These are phyloP conservation scores for Olyra latifolia DNA, from an alignment of 176 grass and related monocot species.

Conservation along the genomic window DNA sequence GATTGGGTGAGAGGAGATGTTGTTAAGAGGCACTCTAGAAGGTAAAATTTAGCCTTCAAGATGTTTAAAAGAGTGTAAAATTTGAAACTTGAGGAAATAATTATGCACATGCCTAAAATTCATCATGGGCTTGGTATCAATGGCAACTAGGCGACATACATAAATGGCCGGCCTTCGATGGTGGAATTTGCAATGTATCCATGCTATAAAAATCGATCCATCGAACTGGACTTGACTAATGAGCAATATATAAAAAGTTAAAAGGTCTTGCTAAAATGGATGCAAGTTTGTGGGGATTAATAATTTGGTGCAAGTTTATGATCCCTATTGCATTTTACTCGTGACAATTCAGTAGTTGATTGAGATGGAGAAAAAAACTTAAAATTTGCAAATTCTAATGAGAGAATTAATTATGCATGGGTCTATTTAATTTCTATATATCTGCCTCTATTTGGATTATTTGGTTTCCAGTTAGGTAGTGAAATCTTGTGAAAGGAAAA, in stretches of 20 bases:
- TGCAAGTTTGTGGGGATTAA: not conserved
- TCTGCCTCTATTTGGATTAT: not conserved
- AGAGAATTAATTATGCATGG: not conserved
- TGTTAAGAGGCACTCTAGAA: not conserved
- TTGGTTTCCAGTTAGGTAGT: not conserved
- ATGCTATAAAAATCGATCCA: not conserved
- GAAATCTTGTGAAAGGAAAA: not conserved
- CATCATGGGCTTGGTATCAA: not conserved
- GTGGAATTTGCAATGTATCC: not conserved
- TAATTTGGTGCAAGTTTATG: not conserved
- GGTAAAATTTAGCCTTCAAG: not conserved
- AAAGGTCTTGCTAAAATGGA: not conserved
- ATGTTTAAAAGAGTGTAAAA: not conserved
- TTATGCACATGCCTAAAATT: not conserved
- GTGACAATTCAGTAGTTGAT: not conserved
- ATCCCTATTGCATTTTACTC: not conserved
- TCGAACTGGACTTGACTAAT: not conserved
- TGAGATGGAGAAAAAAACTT: not conserved
- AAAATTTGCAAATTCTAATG: not conserved
- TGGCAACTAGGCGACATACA: not conserved
- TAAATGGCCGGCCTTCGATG: not conserved
- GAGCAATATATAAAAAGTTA: not conserved
- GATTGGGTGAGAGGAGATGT: not conserved
- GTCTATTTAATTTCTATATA: not conserved
- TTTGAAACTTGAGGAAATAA: not conserved